Conservation (phyloP, 345 rosid species). For the Gossypium thurberi region DNA sequence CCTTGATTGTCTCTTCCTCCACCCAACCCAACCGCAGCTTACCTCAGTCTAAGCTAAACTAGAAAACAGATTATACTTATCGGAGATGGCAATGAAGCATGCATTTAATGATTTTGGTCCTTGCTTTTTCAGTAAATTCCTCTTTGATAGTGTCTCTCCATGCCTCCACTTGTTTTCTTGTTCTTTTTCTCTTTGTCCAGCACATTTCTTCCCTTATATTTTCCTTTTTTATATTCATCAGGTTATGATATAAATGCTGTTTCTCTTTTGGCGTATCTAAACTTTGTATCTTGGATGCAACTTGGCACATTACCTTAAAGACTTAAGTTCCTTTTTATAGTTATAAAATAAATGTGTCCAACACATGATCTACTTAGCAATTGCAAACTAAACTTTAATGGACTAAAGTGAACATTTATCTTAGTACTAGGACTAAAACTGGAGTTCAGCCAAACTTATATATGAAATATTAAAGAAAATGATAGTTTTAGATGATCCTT, state of each 20-base stretch:
- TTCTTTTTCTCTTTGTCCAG: not conserved
- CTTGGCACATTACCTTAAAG: not conserved
- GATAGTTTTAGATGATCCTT: not conserved
- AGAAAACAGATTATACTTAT: not conserved
- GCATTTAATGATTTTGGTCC: not conserved
- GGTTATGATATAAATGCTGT: not conserved
- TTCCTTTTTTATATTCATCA: not conserved
- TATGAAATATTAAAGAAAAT: not conserved
- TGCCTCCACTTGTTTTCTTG: not conserved
- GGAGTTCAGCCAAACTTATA: not conserved
- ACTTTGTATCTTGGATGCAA: not conserved
- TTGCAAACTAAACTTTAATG: not conserved
- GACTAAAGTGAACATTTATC: not conserved
- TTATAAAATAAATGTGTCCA: not conserved
- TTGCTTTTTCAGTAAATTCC: not conserved
- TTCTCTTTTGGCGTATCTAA: not conserved
- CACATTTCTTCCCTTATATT: not conserved
- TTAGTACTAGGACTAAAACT: not conserved
- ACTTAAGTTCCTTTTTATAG: not conserved
- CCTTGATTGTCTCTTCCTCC: not conserved
- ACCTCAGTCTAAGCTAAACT: not conserved
- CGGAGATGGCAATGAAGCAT: not conserved
- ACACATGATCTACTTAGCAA: not conserved
- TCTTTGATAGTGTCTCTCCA: not conserved
- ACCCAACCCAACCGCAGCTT: not conserved